Evolutionary conservation across 2,329 filamentous ascomycete species (phyloP), one percentile per base, ranked within the genome.

Genomic region (Trichoderma sp.): DNA sequence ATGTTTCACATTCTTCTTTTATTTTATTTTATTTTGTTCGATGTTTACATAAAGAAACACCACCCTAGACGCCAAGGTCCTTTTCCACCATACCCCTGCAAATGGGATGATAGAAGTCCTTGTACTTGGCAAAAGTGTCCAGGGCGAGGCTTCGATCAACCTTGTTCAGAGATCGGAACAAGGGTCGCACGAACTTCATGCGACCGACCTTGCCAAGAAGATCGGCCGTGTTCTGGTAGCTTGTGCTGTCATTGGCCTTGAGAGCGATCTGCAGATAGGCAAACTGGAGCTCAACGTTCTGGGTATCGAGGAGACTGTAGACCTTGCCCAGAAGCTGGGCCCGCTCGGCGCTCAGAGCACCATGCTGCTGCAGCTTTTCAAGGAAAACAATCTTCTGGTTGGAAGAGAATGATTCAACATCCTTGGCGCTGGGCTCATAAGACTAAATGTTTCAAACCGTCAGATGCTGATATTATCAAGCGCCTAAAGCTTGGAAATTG

Each of bases 141-240:
- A 95, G 80, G 0, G 96, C 95, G 75, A 97, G 80, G 31, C 89
- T 83, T 58, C 88, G 84, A 81, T 97, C 91, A 49, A 92, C 88
- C 78, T 89, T 89, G 76, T 91, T 90, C 73, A 99, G 82, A 61
- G 88, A 86, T 71, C 91, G 87, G 82, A 91, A 97, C 76, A 98
- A 81, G 27, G 95, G 93, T 59, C 95, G 86, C 70, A 98, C 95
- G 80, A 95, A 98, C 86, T 98, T 98, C 96, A 99, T 98, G 69
- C 96, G 85, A 14, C 96, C 96, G 29, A 97, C 94, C 64, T 86
- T 85, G 37, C 92, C 92, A 49, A 98, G 83, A 68, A 97, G 83
- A 70, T 92, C 88, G 1, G 91, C 89, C 0, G 93, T 88, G 1
- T 90, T 90, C 70, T 88, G 78, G 75, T 95, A 93, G 47, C 91